These are phyloP conservation scores for Tirmania nivea DNA, from an alignment of 495 filamentous ascomycete genomes.

Conservation along the genomic window DNA sequence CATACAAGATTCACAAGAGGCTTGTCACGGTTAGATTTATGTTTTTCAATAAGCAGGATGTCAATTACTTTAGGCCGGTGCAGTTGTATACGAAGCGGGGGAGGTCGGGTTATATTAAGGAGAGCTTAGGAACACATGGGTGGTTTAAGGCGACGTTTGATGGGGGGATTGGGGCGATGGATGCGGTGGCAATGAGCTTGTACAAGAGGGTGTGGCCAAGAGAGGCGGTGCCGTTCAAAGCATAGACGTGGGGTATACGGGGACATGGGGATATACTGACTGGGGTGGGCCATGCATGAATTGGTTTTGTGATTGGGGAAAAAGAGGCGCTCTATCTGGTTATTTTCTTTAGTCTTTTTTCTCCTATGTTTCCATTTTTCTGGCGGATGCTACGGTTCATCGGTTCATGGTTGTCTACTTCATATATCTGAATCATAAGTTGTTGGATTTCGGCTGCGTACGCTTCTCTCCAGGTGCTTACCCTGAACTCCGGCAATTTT, in stretches of 20 bases:
- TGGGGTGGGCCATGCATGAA: no score
- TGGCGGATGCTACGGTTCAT: no score
- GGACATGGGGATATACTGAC: no score
- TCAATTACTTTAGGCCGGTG: conserved; percentile 89
- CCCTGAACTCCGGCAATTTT: no score
- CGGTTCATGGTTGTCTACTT: no score
- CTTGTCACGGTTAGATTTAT: conserved; percentile 94
- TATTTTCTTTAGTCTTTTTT: no score
- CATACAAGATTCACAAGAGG: conserved; percentile 95
- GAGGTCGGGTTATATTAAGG: conserved; percentile 72
- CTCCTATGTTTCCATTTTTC: no score
- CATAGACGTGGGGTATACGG: background rate
- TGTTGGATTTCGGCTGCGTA: no score
- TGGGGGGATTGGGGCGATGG: conserved; percentile 79
- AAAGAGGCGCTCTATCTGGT: no score
- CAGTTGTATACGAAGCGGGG: conserved; percentile 86
- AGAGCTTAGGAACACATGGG: conserved; percentile 83
- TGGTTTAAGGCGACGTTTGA: conserved; percentile 99
- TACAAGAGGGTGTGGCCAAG: conserved; percentile 18
- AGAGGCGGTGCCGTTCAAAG: conserved; percentile 10
- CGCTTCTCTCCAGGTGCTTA: no score
- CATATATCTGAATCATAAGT: no score
- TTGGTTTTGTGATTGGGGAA: no score
- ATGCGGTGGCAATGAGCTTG: conserved; percentile 52
- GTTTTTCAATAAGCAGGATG: conserved; percentile 94